phyloP scores from a whole-genome alignment of 2,329 filamentous ascomycete species.

The Allantophomopsis lycopodina region DNA sequence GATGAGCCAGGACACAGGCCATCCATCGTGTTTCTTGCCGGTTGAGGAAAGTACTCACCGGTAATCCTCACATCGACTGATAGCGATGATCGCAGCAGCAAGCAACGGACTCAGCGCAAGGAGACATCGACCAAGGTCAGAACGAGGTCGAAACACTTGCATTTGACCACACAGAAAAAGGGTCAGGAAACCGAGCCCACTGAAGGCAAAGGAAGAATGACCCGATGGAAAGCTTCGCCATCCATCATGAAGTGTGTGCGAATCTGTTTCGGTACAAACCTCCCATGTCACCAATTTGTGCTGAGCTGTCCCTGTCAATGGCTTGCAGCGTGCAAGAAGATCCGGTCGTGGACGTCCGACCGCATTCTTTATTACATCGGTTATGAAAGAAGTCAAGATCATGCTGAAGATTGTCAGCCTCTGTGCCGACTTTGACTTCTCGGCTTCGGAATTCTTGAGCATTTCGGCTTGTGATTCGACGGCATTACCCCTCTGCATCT shows the following conservation, averaged over 20 bases:
- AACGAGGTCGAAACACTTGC: constrained; percentile 31
- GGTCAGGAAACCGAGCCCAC: constrained; percentile 61
- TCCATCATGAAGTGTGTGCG: constrained; percentile 63
- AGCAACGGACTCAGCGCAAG: constrained; percentile 44
- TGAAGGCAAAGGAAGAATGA: constrained; percentile 68
- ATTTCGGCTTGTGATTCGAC: too few species aligned
- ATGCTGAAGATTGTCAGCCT: constrained; percentile 46
- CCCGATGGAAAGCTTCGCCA: constrained; percentile 77
- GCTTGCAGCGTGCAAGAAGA: constrained; percentile 76
- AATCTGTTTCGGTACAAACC: constrained; percentile 59
- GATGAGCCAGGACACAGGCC: constrained; percentile 17
- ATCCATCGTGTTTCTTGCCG: too few species aligned
- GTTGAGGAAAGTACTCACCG: too few species aligned
- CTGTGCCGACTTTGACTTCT: background rate
- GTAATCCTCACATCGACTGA: constrained; percentile 57
- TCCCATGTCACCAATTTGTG: constrained; percentile 45
- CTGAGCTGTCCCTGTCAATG: constrained; percentile 32
- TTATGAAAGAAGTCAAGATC: constrained; percentile 67
- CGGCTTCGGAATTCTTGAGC: too few species aligned
- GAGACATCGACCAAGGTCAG: constrained; percentile 39
- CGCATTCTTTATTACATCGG: constrained; percentile 77
- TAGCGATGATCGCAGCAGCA: constrained; percentile 53
- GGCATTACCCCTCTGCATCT: too few species aligned
- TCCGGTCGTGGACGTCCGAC: constrained; percentile 66
- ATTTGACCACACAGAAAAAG: constrained; percentile 58